phyloP scores from a whole-genome alignment of 2,329 filamentous ascomycete genomes.

The Metarhizium brunneum region DNA sequence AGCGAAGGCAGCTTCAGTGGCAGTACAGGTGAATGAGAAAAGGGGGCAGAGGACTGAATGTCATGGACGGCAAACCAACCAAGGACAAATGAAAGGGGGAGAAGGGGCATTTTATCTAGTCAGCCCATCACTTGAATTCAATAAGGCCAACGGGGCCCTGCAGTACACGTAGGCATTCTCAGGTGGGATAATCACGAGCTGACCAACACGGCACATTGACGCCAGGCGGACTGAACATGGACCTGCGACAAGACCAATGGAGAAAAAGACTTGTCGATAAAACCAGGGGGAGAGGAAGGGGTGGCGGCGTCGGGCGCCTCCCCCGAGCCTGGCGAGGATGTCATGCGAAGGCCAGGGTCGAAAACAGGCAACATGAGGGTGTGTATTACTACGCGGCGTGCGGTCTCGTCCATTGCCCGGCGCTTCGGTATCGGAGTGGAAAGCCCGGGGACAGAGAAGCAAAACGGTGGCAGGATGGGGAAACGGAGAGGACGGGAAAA shows the following conservation, averaged over 20 bases:
- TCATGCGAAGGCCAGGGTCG: no score
- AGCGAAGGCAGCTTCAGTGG: not conserved
- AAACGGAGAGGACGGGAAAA: no score
- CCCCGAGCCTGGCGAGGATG: not conserved
- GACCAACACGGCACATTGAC: not conserved
- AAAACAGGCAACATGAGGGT: no score
- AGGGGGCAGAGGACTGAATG: no score
- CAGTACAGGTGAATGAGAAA: no score
- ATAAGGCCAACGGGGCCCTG: conserved; percentile 12
- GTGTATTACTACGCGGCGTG: no score
- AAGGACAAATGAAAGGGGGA: no score
- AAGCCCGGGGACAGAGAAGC: no score
- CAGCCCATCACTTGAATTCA: not conserved
- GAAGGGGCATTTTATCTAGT: not conserved
- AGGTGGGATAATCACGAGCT: not conserved
- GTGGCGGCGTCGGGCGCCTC: not conserved
- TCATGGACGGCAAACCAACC: no score
- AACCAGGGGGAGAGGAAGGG: not conserved
- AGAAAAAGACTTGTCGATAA: not conserved
- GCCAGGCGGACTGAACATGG: not conserved
- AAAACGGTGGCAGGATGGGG: no score
- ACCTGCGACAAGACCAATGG: not conserved
- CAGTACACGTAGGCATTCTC: not conserved
- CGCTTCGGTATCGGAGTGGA: no score
- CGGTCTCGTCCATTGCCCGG: no score